Evolutionary conservation across 108 stramenopile species (phyloP).

Genomic region (Nannochloropsis granulata): DNA sequence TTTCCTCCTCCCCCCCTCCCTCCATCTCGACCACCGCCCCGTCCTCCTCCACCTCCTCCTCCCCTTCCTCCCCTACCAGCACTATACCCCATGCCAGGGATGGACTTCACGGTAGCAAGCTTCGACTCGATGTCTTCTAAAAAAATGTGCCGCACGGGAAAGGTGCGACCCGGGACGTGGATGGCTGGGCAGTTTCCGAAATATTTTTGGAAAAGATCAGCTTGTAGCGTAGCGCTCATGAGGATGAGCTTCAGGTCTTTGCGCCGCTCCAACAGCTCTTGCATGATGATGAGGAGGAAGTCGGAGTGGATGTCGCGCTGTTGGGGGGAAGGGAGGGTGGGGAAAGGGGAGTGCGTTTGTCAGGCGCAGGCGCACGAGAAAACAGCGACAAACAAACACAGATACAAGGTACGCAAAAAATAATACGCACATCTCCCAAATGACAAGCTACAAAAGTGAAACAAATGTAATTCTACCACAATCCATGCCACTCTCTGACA

Average conservation of each 20-base stretch:
- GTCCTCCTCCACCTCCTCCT: not conserved
- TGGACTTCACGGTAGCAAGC: not conserved
- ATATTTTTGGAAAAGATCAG: conserved; percentile 55
- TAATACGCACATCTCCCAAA: no score
- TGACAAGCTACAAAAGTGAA: not conserved
- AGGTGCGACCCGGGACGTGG: conserved; percentile 3
- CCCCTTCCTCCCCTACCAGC: not conserved
- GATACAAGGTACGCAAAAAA: no score
- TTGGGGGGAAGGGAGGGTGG: no score
- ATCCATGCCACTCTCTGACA: not conserved
- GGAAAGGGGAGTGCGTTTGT: no score
- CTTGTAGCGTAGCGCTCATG: conserved; percentile 80
- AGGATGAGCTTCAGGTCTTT: conserved; percentile 32
- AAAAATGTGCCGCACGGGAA: conserved; percentile 3
- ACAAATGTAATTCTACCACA: not conserved
- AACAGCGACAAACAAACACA: no score
- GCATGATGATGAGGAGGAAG: conserved; percentile 48
- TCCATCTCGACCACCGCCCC: not conserved
- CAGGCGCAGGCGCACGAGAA: no score
- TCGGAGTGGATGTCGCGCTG: conserved; percentile 50
- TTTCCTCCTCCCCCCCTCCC: not conserved
- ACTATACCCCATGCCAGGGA: not conserved
- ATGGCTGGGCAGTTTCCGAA: conserved; percentile 37
- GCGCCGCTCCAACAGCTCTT: conserved; percentile 25
- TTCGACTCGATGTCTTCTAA: not conserved